A percentile compares a stretch with the other conserved stretches of the same genome.
Evolutionary conservation across 1,284 basidiomycete genomes (phyloP).

Genomic region (Microbotryum violaceum): DNA sequence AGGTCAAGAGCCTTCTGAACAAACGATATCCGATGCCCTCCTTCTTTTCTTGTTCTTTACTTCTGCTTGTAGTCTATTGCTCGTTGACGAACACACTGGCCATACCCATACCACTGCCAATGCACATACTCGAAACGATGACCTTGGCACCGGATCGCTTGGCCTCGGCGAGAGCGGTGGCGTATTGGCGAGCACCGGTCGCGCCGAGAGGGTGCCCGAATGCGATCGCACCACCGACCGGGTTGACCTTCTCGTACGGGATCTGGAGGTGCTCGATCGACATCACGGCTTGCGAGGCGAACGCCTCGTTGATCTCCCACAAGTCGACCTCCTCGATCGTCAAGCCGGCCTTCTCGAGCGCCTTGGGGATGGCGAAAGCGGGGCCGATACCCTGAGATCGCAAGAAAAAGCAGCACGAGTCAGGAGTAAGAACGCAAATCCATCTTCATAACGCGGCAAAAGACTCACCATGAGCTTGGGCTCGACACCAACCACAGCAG

Average conservation of each 20-base stretch:
- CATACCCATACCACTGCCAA: conserved; percentile 69
- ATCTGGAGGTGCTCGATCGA: conserved; percentile 51
- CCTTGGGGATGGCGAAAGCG: conserved; percentile 80
- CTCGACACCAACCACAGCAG: conserved; percentile 61
- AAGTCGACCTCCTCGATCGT: conserved; percentile 71
- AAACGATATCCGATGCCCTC: too few relatives aligned
- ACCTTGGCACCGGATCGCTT: conserved; percentile 60
- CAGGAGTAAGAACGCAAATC: not conserved
- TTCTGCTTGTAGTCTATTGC: conserved; percentile 29
- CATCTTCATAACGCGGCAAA: conserved; percentile 4
- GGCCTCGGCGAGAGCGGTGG: conserved; percentile 72
- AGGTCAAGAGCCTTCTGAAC: too few relatives aligned
- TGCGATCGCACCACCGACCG: conserved; percentile 46
- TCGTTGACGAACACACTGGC: conserved; percentile 41
- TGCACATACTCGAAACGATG: conserved; percentile 75
- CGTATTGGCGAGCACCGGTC: conserved; percentile 76
- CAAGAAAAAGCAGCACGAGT: not conserved
- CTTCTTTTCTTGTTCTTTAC: too few relatives aligned
- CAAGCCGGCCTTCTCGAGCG: conserved; percentile 66
- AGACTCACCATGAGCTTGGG: conserved; percentile 60
- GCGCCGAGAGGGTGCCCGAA: conserved; percentile 47
- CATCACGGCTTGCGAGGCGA: conserved; percentile 45
- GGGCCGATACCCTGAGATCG: conserved; percentile 58
- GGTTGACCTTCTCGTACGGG: conserved; percentile 45
- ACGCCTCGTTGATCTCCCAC: conserved; percentile 72